A percentile compares a stretch with the other conserved stretches of the same genome.
Evolutionary conservation across 208 protist species (phyloP).

Genomic region (Acanthamoeba lenticulata): DNA sequence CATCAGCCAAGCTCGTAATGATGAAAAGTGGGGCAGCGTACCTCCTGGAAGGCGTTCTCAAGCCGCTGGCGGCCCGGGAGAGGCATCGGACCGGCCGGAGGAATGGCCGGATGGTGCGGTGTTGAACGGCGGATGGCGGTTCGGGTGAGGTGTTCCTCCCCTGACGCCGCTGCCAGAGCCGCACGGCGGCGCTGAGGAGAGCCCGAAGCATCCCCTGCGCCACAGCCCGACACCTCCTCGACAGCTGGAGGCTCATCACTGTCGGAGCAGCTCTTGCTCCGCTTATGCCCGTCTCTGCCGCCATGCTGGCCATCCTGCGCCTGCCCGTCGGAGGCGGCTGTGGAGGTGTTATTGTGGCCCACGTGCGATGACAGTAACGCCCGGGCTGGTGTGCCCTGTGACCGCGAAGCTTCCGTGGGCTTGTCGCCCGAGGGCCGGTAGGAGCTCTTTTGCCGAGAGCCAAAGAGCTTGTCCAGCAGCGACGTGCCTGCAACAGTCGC

Average conservation of each 20-base stretch:
- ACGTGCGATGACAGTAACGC: neutral
- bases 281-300: neutral
- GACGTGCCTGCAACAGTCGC: neutral
- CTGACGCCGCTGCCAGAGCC: no score
- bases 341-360: no score
- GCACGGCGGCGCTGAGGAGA: no score
- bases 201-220: no score
- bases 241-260: neutral
- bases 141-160: no score
- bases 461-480: neutral
- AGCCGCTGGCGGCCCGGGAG: neutral
- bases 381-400: neutral
- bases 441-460: neutral
- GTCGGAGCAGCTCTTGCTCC: neutral
- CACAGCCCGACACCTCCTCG: no score
- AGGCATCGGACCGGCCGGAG: neutral
- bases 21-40: neutral
- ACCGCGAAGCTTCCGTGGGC: no score
- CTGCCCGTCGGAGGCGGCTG: no score
- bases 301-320: no score
- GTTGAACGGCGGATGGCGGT: no score
- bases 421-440: neutral
- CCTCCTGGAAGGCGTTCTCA: neutral
- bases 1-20: neutral
- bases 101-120: neutral